Conservation (phyloP, 352 stramenopile species). For the Globisporangium rhizosaccharum region DNA sequence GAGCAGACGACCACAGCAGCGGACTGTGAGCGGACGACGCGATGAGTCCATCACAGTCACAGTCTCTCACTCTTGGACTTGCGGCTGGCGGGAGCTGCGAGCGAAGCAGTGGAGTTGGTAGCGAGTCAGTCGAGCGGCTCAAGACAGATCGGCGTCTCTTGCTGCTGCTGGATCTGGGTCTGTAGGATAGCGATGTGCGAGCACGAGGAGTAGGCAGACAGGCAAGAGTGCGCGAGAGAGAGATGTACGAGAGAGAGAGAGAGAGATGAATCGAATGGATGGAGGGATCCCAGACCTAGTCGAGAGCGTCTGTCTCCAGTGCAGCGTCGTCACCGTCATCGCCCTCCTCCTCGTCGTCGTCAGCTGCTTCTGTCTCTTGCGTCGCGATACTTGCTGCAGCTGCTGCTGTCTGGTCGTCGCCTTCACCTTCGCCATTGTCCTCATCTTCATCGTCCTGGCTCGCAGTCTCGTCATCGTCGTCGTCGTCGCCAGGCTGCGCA, state of each 20-base stretch:
- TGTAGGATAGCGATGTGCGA: too few relatives aligned
- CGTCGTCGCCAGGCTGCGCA: conserved; percentile 16
- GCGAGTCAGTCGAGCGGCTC: background rate
- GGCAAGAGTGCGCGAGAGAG: background rate
- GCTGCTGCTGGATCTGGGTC: too few relatives aligned
- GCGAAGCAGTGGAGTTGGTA: too few relatives aligned
- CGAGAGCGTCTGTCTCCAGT: background rate
- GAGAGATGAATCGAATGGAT: background rate
- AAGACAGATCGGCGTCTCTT: background rate
- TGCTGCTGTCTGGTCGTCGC: background rate
- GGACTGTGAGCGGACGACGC: background rate
- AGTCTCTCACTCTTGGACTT: background rate
- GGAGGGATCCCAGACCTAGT: background rate
- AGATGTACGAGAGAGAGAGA: background rate
- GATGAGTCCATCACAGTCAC: too few relatives aligned
- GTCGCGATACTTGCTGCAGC: background rate
- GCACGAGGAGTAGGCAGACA: background rate
- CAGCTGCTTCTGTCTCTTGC: background rate
- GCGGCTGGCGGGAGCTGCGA: too few relatives aligned
- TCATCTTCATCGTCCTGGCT: conserved; percentile 19
- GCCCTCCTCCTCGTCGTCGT: conserved; percentile 14
- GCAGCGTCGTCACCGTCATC: background rate
- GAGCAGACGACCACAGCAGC: conserved; percentile 19
- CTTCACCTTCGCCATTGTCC: conserved; percentile 24
- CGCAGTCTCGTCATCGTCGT: conserved; percentile 16